A percentile compares a stretch with the other conserved stretches of the same genome.
These are phyloP conservation scores for Phytophthora sansomeana DNA, from an alignment of 352 stramenopile genomes.

Conservation along the genomic window DNA sequence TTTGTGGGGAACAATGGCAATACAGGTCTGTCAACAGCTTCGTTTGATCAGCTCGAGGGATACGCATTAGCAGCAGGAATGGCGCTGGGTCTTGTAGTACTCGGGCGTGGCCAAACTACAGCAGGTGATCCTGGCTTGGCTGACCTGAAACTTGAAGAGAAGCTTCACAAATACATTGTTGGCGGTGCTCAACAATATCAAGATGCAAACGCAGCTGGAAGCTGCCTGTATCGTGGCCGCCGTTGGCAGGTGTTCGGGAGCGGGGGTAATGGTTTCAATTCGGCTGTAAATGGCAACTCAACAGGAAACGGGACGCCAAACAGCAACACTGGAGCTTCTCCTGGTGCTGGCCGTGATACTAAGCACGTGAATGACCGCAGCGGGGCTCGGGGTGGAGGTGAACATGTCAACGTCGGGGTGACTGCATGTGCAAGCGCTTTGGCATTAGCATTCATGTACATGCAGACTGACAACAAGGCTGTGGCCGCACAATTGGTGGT, in stretches of 20 bases:
- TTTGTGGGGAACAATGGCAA: slow-evolving; percentile 61
- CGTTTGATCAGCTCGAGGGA: slow-evolving; percentile 93
- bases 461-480: slow-evolving; percentile 92
- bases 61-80: slow-evolving; percentile 94
- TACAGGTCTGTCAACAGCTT: slow-evolving; percentile 51
- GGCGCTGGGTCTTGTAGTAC: slow-evolving; percentile 96
- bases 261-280: slow-evolving; percentile 27
- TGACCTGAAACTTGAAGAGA: slow-evolving; percentile 97
- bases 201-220: slow-evolving; percentile 54
- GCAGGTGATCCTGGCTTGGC: slow-evolving; percentile 89
- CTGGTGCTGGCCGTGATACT: slow-evolving; percentile 65
- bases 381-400: slow-evolving; percentile 45
- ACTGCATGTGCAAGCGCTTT: slow-evolving; percentile 94
- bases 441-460: slow-evolving; percentile 97
- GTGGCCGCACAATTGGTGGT: slow-evolving; percentile 89
- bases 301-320: slow-evolving; percentile 22
- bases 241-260: slow-evolving; percentile 67
- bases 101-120: slow-evolving; percentile 80
- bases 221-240: slow-evolving; percentile 76
- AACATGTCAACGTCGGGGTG: slow-evolving; percentile 96
- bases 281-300: slow-evolving; percentile 23
- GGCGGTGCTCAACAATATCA: slow-evolving; percentile 72
- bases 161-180: slow-evolving; percentile 96
- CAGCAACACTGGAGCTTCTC: slow-evolving; percentile 34
- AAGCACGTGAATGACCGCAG: slow-evolving; percentile 51